phyloP scores from a whole-genome alignment of 2,329 filamentous ascomycete species.

The Aspergillus sp. region DNA sequence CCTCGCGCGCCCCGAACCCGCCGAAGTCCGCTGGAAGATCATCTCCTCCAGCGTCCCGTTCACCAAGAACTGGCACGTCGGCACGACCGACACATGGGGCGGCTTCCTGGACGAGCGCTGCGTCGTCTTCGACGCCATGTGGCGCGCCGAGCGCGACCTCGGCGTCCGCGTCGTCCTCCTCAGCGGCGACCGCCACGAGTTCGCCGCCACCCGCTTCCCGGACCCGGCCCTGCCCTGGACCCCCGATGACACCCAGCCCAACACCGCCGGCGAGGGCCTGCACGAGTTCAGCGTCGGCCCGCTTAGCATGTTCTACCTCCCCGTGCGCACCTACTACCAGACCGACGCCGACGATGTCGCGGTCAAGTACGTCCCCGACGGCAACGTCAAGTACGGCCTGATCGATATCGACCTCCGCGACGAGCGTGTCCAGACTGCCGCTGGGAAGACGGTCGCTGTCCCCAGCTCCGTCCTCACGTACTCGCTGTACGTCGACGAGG shows the following conservation, averaged over 20 bases:
- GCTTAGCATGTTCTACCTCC: conserved; percentile 90
- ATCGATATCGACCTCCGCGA: conserved; percentile 72
- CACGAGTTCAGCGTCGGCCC: conserved; percentile 93
- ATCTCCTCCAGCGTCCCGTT: conserved; percentile 88
- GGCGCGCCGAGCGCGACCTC: conserved; percentile 70
- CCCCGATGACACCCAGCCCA: conserved; percentile 17
- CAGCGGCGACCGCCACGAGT: conserved; percentile 94
- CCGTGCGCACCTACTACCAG: conserved; percentile 78
- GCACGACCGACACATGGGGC: conserved; percentile 88
- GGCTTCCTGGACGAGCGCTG: conserved; percentile 82
- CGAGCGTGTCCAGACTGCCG: conserved; percentile 29
- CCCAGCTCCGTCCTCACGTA: conserved; percentile 70
- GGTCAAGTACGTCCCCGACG: conserved; percentile 78
- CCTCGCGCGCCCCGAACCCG: conserved; percentile 68
- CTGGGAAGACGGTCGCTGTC: conserved; percentile 11
- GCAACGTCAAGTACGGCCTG: conserved; percentile 84
- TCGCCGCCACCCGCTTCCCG: conserved; percentile 78
- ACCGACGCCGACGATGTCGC: conserved; percentile 77
- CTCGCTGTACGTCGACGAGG: conserved; percentile 76
- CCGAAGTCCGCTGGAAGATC: conserved; percentile 88
- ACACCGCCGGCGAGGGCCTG: conserved; percentile 44
- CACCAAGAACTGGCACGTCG: conserved; percentile 95
- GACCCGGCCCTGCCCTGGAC: conserved; percentile 36
- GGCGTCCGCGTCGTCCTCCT: conserved; percentile 79
- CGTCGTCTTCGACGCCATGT: conserved; percentile 83